A percentile compares a stretch with the other conserved stretches of the same genome.
phyloP scores from a whole-genome alignment of 2,329 filamentous ascomycete species.

The Trichophyton schoenleinii region DNA sequence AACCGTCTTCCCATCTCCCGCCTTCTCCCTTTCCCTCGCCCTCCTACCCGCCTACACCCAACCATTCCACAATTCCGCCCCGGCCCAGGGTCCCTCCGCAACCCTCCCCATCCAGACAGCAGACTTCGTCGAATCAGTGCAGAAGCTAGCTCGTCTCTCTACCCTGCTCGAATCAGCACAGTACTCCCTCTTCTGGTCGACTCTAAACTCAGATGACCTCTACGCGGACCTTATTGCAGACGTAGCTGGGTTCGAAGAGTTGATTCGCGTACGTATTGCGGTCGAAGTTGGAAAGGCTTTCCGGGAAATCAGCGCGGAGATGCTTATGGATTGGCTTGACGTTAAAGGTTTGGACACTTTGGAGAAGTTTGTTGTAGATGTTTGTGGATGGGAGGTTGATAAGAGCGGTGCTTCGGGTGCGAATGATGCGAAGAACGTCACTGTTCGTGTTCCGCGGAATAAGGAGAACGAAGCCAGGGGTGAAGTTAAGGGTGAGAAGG shows the following conservation, averaged over 20 bases:
- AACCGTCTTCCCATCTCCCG: constrained; percentile 89
- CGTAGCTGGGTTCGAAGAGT: constrained; percentile 86
- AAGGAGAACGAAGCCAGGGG: constrained; percentile 97
- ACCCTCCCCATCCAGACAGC: constrained; percentile 29
- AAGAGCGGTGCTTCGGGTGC: constrained; percentile 33
- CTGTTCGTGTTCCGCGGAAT: constrained; percentile 73
- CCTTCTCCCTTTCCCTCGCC: constrained; percentile 88
- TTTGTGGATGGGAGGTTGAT: constrained; percentile 76
- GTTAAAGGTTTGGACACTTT: constrained; percentile 52
- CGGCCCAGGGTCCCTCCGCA: constrained; percentile 39
- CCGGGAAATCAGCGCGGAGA: constrained; percentile 55
- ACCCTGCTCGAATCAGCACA: constrained; percentile 78
- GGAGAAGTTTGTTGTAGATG: constrained; percentile 67
- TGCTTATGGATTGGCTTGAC: constrained; percentile 66
- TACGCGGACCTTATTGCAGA: constrained; percentile 94
- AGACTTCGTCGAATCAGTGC: constrained; percentile 69
- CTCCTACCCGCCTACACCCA: constrained; percentile 79
- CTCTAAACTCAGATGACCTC: constrained; percentile 82
- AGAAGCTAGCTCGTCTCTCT: constrained; percentile 74
- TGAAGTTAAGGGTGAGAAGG: constrained; percentile 87
- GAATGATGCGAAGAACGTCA: constrained; percentile 17
- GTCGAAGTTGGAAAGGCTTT: constrained; percentile 71
- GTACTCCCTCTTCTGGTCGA: constrained; percentile 87
- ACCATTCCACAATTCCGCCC: constrained; percentile 41
- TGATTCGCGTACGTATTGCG: constrained; percentile 81